These are phyloP conservation scores for Xerocomus cyaneibrunnescens DNA, from an alignment of 1,284 basidiomycete species.

Conservation along the genomic window DNA sequence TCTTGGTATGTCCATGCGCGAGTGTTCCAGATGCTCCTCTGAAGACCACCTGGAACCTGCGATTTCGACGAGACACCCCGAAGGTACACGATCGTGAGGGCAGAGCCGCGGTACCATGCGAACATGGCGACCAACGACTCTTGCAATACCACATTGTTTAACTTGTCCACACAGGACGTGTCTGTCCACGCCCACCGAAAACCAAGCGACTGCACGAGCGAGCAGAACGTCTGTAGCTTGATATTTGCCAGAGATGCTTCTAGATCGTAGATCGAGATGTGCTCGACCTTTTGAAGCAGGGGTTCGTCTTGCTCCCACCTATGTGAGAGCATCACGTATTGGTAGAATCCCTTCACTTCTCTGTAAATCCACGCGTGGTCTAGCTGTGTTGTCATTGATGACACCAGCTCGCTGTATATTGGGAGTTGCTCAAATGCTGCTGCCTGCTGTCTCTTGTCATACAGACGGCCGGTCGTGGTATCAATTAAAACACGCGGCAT, in stretches of 20 bases:
- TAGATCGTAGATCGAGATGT: conserved; percentile 2
- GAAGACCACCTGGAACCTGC: neutral
- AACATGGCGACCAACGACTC: too few relatives aligned
- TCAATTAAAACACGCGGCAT: conserved; percentile 1
- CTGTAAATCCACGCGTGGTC: neutral
- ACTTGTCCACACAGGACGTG: conserved; percentile 5
- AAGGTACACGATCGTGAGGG: conserved; percentile 3
- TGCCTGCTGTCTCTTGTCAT: neutral
- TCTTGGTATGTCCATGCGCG: too few relatives aligned
- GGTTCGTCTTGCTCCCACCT: conserved; percentile 2
- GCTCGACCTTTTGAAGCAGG: neutral
- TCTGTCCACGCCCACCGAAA: too few relatives aligned
- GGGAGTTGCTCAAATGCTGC: neutral
- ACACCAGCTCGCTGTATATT: neutral
- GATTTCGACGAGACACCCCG: neutral
- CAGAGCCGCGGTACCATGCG: neutral
- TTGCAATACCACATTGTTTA: conserved; percentile 6
- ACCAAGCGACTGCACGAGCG: conserved; percentile 1
- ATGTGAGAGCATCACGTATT: conserved; percentile 10
- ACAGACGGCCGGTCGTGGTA: neutral
- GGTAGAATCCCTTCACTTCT: too few relatives aligned
- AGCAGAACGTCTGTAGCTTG: conserved; percentile 8
- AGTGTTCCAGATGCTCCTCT: conserved; percentile 4
- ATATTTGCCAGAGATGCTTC: conserved; percentile 1
- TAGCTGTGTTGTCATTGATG: neutral